Evolutionary conservation across 441 rosid genomes (phyloP).

Genomic region (Euphorbia schlechtendalii): DNA sequence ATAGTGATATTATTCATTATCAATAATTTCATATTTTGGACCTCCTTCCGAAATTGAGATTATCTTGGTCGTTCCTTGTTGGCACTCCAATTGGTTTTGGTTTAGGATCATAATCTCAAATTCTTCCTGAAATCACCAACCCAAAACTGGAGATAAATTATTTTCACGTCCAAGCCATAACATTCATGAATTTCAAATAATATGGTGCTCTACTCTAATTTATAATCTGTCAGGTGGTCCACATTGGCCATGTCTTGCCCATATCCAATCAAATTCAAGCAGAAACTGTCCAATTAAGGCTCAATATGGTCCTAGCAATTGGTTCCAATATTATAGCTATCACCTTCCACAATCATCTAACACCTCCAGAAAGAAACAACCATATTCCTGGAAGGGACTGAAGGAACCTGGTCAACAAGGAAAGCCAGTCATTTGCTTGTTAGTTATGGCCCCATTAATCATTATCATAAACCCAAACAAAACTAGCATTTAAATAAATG

Average conservation of each 20-base stretch:
- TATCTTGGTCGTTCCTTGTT: background rate
- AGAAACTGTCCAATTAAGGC: background rate
- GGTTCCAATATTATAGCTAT: slow-evolving; percentile 6
- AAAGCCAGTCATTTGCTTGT: slow-evolving; percentile 11
- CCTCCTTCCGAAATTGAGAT: background rate
- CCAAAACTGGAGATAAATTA: background rate
- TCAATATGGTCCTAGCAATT: slow-evolving; percentile 22
- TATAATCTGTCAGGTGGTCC: slow-evolving; percentile 20
- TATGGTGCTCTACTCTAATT: background rate
- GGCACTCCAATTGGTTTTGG: background rate
- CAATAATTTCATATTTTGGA: no score
- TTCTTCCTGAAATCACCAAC: background rate
- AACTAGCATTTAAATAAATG: background rate
- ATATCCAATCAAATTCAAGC: slow-evolving; percentile 13
- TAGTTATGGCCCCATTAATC: slow-evolving; percentile 9
- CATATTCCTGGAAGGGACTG: slow-evolving; percentile 3
- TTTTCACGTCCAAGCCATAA: background rate
- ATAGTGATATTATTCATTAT: no score
- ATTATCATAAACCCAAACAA: background rate
- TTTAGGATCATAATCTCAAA: background rate
- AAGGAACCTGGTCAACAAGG: slow-evolving; percentile 21
- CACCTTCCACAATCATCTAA: slow-evolving; percentile 7
- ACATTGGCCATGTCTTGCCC: slow-evolving; percentile 1
- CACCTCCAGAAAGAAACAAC: slow-evolving; percentile 7
- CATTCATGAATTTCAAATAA: background rate